Percentiles rank a stretch among this genome's conserved stretches.
Evolutionary conservation across 2,329 filamentous ascomycete species (phyloP).

Genomic region (Capronia epimyces): DNA sequence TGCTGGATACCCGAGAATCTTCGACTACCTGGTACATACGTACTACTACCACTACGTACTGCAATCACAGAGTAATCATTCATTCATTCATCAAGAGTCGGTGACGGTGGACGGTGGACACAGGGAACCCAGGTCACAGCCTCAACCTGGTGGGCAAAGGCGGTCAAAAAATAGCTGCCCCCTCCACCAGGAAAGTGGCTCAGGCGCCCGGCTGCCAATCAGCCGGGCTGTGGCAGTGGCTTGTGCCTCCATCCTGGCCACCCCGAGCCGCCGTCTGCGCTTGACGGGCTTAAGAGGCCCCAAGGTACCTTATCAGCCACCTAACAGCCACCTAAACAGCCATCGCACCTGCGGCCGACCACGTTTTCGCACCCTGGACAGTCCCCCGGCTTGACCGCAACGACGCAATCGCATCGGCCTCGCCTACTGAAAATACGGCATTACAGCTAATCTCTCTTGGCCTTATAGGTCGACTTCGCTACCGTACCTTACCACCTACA

Average conservation of each 20-base stretch:
- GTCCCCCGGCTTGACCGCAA: conserved; percentile 17
- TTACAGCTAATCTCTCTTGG: conserved; percentile 3
- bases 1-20: too few species aligned
- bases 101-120: neutral
- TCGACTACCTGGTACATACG: too few species aligned
- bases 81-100: conserved; percentile 7
- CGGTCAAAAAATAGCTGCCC: conserved; percentile 18
- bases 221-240: neutral
- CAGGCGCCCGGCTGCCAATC: conserved; percentile 10
- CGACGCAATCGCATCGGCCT: conserved; percentile 25
- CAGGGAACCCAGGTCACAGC: neutral
- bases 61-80: too few species aligned
- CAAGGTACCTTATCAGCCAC: too few species aligned
- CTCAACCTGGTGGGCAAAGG: neutral
- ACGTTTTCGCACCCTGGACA: conserved; percentile 18
- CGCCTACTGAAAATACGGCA: conserved; percentile 17
- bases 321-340: too few species aligned
- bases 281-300: too few species aligned
- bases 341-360: too few species aligned
- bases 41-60: too few species aligned
- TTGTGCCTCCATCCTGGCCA: conserved; percentile 18
- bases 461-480: neutral
- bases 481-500: neutral
- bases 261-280: too few species aligned
- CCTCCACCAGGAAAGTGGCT: conserved; percentile 12